Percentiles rank a stretch among this genome's conserved stretches.
These are phyloP conservation scores for Glebionis coronaria DNA, from an alignment of 129 eudicot species.

Conservation along the genomic window DNA sequence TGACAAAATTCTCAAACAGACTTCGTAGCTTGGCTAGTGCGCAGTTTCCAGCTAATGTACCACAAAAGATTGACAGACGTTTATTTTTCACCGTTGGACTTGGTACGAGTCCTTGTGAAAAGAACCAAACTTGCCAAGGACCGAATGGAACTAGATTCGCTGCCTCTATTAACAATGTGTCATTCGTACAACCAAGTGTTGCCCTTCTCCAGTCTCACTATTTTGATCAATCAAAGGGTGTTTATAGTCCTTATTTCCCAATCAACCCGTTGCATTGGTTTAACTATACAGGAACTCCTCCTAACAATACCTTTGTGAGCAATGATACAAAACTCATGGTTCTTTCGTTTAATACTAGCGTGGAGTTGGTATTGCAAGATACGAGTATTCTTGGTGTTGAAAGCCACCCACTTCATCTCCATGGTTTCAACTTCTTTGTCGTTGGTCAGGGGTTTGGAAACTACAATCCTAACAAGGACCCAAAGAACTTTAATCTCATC, in stretches of 20 bases:
- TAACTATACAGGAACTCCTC: conserved; percentile 60
- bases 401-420: conserved; percentile 45
- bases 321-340: conserved; percentile 62
- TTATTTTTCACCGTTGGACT: conserved; percentile 3
- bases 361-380: conserved; percentile 61
- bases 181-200: background rate
- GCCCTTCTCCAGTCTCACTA: background rate
- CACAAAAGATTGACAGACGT: background rate
- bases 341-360: conserved; percentile 47
- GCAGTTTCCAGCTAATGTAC: conserved; percentile 2
- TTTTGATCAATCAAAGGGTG: conserved; percentile 1
- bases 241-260: conserved; percentile 4
- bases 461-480: conserved; percentile 35
- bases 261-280: conserved; percentile 44
- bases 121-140: conserved; percentile 7
- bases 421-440: conserved; percentile 62
- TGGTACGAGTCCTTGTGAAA: conserved; percentile 11
- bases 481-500: conserved; percentile 36
- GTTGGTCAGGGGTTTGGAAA: conserved; percentile 70
- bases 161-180: background rate
- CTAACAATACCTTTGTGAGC: conserved; percentile 56
- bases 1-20: too few species aligned
- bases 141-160: background rate
- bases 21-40: background rate
- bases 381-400: conserved; percentile 55